These are phyloP conservation scores for Westerdykella aurantiaca DNA, from an alignment of 2,329 filamentous ascomycete species.

Conservation along the genomic window DNA sequence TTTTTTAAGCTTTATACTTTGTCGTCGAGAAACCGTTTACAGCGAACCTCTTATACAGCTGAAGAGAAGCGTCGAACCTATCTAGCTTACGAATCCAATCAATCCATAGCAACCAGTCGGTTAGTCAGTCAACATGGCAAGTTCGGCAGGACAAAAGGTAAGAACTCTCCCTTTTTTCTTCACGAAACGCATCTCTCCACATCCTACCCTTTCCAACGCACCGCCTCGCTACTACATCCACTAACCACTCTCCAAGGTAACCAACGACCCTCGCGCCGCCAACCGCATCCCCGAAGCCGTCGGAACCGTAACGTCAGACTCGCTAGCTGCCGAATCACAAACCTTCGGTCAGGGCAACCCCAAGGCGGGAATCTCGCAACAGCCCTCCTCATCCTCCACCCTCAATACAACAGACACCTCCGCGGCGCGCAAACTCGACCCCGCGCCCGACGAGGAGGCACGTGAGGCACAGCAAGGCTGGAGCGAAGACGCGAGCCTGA, in stretches of 20 bases:
- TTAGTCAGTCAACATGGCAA: too few relatives aligned
- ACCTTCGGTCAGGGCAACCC: constrained; percentile 56
- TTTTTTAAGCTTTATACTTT: too few relatives aligned
- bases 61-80: too few relatives aligned
- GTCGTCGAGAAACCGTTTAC: too few relatives aligned
- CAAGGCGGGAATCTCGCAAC: constrained; percentile 45
- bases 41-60: too few relatives aligned
- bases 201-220: not conserved
- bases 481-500: constrained; percentile 28
- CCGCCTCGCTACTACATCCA: not conserved
- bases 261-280: constrained; percentile 43
- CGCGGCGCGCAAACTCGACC: constrained; percentile 46
- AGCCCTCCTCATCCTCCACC: constrained; percentile 50
- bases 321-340: constrained; percentile 69
- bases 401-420: constrained; percentile 54
- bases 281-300: constrained; percentile 56
- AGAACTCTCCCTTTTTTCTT: not conserved
- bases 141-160: constrained; percentile 11
- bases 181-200: not conserved
- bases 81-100: too few relatives aligned
- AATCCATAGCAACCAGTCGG: too few relatives aligned
- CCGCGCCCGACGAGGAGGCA: constrained; percentile 43
- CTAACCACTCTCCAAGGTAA: constrained; percentile 31
- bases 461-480: constrained; percentile 41
- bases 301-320: constrained; percentile 61